Percentiles rank a stretch among this genome's conserved stretches.
Evolutionary conservation across 2,329 filamentous ascomycete species (phyloP).

Genomic region (Sporothrix humicola): DNA sequence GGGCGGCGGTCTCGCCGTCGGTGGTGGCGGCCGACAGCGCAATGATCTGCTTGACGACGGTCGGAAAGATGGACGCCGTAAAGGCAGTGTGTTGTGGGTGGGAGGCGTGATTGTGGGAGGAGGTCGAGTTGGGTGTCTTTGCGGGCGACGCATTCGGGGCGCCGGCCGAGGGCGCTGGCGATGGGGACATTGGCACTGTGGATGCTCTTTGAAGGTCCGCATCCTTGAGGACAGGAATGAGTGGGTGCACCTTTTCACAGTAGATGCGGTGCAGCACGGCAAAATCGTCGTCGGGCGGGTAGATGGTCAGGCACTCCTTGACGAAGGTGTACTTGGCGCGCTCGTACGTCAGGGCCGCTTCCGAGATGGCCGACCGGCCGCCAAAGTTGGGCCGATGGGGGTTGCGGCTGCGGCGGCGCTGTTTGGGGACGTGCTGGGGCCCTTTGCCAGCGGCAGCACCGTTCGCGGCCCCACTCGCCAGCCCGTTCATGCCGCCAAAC

Average conservation of each 20-base stretch:
- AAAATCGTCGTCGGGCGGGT: conserved; percentile 56
- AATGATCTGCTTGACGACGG: conserved; percentile 59
- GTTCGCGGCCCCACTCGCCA: not conserved
- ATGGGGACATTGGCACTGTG: not conserved
- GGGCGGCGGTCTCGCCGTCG: conserved; percentile 52
- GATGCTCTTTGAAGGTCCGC: conserved; percentile 37
- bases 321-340: conserved; percentile 36
- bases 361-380: conserved; percentile 27
- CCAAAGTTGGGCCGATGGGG: not conserved
- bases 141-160: not conserved
- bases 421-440: not conserved
- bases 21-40: conserved; percentile 58
- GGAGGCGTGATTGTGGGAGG: not conserved
- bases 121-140: not conserved
- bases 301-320: conserved; percentile 52
- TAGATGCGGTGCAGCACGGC: conserved; percentile 54
- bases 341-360: conserved; percentile 35
- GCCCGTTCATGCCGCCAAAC: conserved; percentile 20
- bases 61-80: conserved; percentile 46
- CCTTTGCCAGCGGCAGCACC: not conserved
- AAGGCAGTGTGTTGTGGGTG: conserved; percentile 29
- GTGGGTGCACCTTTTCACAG: conserved; percentile 59
- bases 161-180: not conserved
- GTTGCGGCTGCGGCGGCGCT: conserved; percentile 2
- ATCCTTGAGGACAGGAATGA: conserved; percentile 59